Conservation (phyloP, 768 basidiomycete species). For the Collybiopsis confluens region DNA sequence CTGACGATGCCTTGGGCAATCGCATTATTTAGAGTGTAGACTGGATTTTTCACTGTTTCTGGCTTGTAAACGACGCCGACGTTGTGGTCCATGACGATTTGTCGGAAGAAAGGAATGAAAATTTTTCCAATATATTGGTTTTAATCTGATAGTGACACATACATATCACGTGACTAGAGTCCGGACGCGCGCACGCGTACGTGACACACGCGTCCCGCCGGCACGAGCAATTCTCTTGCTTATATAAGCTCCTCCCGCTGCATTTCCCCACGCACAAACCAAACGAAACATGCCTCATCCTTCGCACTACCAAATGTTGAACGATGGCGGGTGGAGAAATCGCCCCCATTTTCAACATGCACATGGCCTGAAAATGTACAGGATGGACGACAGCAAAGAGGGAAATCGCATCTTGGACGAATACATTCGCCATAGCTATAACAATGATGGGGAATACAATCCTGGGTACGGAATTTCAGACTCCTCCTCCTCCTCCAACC, state of each 20-base stretch:
- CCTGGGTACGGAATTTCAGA: not conserved
- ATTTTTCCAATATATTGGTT: not conserved
- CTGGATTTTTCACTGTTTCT: not conserved
- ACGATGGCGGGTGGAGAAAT: no score
- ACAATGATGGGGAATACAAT: not conserved
- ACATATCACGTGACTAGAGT: no score
- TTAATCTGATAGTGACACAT: no score
- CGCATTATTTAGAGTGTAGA: not conserved
- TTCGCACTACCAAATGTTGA: no score
- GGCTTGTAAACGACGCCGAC: not conserved
- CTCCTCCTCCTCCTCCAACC: not conserved
- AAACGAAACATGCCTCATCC: no score
- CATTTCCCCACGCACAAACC: no score
- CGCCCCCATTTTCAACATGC: no score
- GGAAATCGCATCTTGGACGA: not conserved
- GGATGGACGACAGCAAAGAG: not conserved
- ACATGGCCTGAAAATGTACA: no score
- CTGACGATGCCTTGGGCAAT: not conserved
- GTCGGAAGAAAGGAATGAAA: not conserved
- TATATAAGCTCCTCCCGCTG: no score
- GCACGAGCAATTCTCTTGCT: no score
- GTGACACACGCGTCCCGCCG: no score
- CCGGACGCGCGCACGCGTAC: no score
- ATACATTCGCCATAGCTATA: not conserved
- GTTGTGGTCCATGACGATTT: not conserved